Base-by-base conservation (phyloP, 345 rosid genomes). In the Turnera subulata region DNA sequence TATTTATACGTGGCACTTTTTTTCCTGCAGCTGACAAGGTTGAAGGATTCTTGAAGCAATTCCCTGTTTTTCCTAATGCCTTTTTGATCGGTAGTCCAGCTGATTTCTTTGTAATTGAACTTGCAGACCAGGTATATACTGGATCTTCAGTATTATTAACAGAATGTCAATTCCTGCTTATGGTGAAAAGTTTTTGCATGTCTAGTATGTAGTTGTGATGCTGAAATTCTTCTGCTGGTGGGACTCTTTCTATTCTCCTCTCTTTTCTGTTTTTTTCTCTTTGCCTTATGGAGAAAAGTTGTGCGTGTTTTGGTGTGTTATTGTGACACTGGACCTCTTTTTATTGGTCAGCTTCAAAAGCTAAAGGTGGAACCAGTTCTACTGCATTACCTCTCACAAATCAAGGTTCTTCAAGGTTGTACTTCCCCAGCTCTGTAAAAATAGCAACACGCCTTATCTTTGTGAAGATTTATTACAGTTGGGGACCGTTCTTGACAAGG, bases 361-460 rank as follows among this genome's bases (percentile, higher is more conserved):
- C 59, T 94, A 61, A 90, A 94, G 81, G 99, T 94, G 76, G 99
- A 94, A 67, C 99, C 99, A 5, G 99, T 88, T 40, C 82, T 94
- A 32, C 61, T 94, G 56, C 96, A 90, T 76, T 90, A 85, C 72
- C 84, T 94, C 40, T 85, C 93, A 37, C 88, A 82, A 33, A 76
- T 90, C 72, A 88, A 76, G 68, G 84, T 76, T 75, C 97, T 94
- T 50, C 86, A 76, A 54, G 99, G 97, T 94, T 79, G 19, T 37
- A 21, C 40, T 49, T 39, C 1, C 10, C 29, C 21, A 17, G 7
- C 40, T 18, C 10, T 29, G 8, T 8, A 3, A 8, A 29, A 29
- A 29, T 29, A 29, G 5, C 8, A 4, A 29, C 4, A 8, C 35
- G 35, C 35, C 35, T 29, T 3, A 29, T 12, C 25, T 42, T 33